phyloP scores from a whole-genome alignment of 2,329 filamentous ascomycete genomes.

The Chrysosporium keratinophilum region DNA sequence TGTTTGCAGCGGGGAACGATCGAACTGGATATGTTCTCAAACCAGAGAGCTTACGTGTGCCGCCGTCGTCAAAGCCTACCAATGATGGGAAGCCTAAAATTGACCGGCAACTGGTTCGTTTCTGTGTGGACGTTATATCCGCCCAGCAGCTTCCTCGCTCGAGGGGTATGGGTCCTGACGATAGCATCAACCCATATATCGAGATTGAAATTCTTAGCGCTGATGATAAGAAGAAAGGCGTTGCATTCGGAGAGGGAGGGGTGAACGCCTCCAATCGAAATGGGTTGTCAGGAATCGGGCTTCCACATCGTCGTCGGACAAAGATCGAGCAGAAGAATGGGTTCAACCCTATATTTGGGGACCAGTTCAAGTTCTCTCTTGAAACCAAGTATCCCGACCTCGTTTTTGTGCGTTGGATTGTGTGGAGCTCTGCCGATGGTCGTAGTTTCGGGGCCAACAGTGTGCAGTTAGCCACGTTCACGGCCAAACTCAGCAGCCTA shows the following conservation, averaged over 20 bases:
- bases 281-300: conserved; percentile 56
- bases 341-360: conserved; percentile 82
- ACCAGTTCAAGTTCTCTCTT: conserved; percentile 66
- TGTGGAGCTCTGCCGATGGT: conserved; percentile 75
- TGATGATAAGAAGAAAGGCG: conserved; percentile 75
- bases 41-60: conserved; percentile 63
- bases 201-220: conserved; percentile 92
- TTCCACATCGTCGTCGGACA: conserved; percentile 68
- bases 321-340: conserved; percentile 76
- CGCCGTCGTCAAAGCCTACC: conserved; percentile 18
- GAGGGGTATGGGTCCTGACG: conserved; percentile 57
- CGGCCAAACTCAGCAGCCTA: conserved; percentile 78
- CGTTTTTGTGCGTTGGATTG: conserved; percentile 85
- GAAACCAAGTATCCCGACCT: conserved; percentile 92
- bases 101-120: conserved; percentile 71
- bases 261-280: conserved; percentile 54
- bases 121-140: conserved; percentile 80
- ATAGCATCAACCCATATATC: conserved; percentile 80
- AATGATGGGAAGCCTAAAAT: conserved; percentile 45
- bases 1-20: conserved; percentile 86
- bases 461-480: conserved; percentile 71
- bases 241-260: conserved; percentile 56
- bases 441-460: conserved; percentile 54
- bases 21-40: conserved; percentile 88
- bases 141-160: conserved; percentile 89